Evolutionary conservation across 1,284 basidiomycete species (phyloP), one percentile per base, ranked within the genome.

Genomic region (Pyrrhoderma lamaoense): DNA sequence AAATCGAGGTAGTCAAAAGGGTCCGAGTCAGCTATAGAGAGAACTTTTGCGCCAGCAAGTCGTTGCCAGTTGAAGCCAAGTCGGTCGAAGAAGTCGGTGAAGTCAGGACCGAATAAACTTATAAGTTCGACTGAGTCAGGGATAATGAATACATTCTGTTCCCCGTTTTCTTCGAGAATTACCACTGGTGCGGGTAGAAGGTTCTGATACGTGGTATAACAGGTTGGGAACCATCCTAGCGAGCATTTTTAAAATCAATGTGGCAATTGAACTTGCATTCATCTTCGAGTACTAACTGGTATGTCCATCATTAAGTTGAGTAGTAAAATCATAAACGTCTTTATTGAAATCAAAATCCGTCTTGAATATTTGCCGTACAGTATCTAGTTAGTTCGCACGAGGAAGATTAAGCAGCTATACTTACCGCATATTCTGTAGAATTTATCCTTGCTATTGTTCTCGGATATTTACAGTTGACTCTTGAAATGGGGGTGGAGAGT

Each of bases 331-430:
- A 56, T 74, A 82, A 8, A 83, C 55, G 39, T 74, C 80, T 46
- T 67, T 68, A 59, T 77, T 82, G 65, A 84, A 82, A 59, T 82
- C 79, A 53, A 79, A 82, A 57, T 82, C 76, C 2, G 75, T 77
- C 74, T 79, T n/a, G n/a, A n/a, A n/a, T n/a, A n/a, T n/a, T n/a
- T n/a, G n/a, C n/a, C n/a, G n/a, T n/a, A n/a, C n/a, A n/a, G n/a
- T n/a, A n/a, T n/a, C n/a, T n/a, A n/a, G 14, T 21, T 36, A 23
- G 19, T 16, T 14, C 16, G 25, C n/a, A 23, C 18, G 13, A 7
- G 14, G 9, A 50, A n/a, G n/a, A n/a, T n/a, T n/a, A n/a, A n/a
- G n/a, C n/a, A n/a, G n/a, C n/a, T 5, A 8, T 14, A 51, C 56
- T 18, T 49, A 58, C 59, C 57, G 61, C 63, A 51, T 74, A 83